These are phyloP conservation scores for Globisporangium paroecandrum DNA, from an alignment of 352 stramenopile species.

Conservation along the genomic window DNA sequence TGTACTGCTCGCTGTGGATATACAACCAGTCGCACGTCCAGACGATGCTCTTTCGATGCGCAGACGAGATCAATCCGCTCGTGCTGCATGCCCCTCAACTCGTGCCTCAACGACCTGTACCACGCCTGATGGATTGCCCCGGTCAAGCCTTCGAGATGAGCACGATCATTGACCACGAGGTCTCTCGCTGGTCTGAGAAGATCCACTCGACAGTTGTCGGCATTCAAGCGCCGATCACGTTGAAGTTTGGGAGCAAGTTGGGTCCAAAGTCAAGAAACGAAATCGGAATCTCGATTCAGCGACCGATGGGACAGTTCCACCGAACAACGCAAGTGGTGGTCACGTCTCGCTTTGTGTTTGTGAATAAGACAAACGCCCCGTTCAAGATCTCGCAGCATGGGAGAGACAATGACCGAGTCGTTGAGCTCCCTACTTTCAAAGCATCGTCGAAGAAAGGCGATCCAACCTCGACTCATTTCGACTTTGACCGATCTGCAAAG, in stretches of 20 bases:
- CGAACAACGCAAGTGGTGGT: conserved; percentile 84
- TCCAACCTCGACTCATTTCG: conserved; percentile 49
- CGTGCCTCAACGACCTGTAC: conserved; percentile 61
- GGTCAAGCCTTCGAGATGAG: conserved; percentile 83
- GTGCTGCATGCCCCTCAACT: conserved; percentile 61
- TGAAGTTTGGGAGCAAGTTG: conserved; percentile 74
- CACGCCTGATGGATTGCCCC: conserved; percentile 81
- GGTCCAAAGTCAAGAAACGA: conserved; percentile 69
- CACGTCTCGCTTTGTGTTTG: conserved; percentile 82
- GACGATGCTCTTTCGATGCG: conserved; percentile 69
- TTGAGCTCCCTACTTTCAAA: conserved; percentile 42
- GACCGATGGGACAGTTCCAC: conserved; percentile 83
- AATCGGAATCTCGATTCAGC: conserved; percentile 83
- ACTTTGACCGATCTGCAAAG: conserved; percentile 64
- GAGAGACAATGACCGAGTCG: conserved; percentile 53
- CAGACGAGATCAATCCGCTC: conserved; percentile 44
- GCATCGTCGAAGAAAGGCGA: conserved; percentile 32
- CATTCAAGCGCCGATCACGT: conserved; percentile 73
- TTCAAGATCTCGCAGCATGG: conserved; percentile 79
- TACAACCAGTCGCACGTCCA: conserved; percentile 89
- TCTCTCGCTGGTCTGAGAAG: conserved; percentile 83
- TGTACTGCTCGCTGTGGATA: conserved; percentile 86
- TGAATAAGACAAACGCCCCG: conserved; percentile 73
- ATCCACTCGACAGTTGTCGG: conserved; percentile 84
- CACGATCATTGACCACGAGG: conserved; percentile 80